These are phyloP conservation scores for Rheum nobile DNA, from an alignment of 148 eudicot species.

Conservation along the genomic window DNA sequence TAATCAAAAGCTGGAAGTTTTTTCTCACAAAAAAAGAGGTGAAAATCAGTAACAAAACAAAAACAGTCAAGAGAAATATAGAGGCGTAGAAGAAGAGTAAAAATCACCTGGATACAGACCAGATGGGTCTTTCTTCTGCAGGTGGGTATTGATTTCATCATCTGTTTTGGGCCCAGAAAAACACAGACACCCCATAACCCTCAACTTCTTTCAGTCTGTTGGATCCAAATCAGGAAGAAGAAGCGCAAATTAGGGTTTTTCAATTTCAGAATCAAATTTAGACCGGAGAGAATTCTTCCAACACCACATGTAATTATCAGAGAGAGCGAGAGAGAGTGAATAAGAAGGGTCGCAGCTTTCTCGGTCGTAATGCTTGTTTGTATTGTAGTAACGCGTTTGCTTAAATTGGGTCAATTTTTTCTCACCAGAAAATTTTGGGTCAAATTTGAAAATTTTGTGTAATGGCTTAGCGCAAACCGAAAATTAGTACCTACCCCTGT, in stretches of 20 bases:
- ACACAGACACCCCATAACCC: constrained; percentile 29
- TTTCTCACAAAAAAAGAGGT: not conserved
- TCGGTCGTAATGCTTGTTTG: not conserved
- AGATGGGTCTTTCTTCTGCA: constrained; percentile 4
- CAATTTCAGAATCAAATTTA: not conserved
- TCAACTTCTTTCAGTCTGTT: constrained; percentile 61
- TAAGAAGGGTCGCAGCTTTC: not conserved
- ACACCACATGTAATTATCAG: not conserved
- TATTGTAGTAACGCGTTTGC: not conserved
- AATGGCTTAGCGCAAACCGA: not conserved
- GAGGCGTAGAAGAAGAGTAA: not conserved
- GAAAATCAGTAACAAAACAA: not conserved
- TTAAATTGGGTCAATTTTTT: not conserved
- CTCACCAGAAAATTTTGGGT: not conserved
- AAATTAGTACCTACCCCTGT: not conserved
- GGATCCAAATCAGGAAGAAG: not conserved
- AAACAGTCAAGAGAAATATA: not conserved
- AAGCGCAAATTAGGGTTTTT: not conserved
- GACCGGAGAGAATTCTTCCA: not conserved
- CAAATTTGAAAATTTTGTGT: not conserved
- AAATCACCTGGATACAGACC: not conserved
- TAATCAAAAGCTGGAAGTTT: not conserved
- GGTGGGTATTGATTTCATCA: not conserved
- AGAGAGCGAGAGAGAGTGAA: not conserved
- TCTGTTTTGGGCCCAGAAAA: not conserved